Percentiles rank a stretch among this genome's conserved stretches.
These are phyloP conservation scores for Camellia oleifera DNA, from an alignment of 179 eudicot genomes.

Conservation along the genomic window DNA sequence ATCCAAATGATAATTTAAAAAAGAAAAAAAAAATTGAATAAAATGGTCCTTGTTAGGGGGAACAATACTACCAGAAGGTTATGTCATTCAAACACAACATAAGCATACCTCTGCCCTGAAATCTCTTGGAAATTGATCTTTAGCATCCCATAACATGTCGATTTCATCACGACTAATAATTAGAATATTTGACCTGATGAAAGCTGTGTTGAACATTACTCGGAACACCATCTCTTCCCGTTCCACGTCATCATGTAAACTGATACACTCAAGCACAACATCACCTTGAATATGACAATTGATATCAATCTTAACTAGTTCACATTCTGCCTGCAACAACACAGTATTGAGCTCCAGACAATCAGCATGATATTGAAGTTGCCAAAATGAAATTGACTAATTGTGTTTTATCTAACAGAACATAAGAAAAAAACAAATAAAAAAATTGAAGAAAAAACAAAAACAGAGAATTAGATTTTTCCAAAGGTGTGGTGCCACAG, in stretches of 20 bases:
- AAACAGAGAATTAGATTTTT: neutral
- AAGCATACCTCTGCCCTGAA: constrained; percentile 74
- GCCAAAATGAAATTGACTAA: neutral
- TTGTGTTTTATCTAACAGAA: neutral
- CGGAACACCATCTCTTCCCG: constrained; percentile 77
- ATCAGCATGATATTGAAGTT: neutral
- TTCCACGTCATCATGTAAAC: constrained; percentile 60
- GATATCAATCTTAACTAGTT: constrained; percentile 77
- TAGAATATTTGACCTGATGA: constrained; percentile 81
- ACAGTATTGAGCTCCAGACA: constrained; percentile 1
- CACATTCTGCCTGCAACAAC: constrained; percentile 66
- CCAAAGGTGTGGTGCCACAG: neutral
- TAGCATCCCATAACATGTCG: constrained; percentile 73
- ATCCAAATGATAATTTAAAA: constrained; percentile 17
- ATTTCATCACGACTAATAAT: constrained; percentile 78
- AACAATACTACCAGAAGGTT: constrained; percentile 5
- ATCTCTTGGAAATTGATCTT: constrained; percentile 69
- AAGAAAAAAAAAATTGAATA: neutral
- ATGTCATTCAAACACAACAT: constrained; percentile 8
- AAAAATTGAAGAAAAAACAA: neutral
- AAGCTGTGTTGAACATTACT: constrained; percentile 81
- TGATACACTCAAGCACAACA: constrained; percentile 77
- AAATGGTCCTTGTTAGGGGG: neutral
- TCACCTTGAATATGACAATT: constrained; percentile 89
- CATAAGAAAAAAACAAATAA: too few species aligned